Conservation (phyloP, 1,139 yeast genomes). For the Kodamaea ohmeri region DNA sequence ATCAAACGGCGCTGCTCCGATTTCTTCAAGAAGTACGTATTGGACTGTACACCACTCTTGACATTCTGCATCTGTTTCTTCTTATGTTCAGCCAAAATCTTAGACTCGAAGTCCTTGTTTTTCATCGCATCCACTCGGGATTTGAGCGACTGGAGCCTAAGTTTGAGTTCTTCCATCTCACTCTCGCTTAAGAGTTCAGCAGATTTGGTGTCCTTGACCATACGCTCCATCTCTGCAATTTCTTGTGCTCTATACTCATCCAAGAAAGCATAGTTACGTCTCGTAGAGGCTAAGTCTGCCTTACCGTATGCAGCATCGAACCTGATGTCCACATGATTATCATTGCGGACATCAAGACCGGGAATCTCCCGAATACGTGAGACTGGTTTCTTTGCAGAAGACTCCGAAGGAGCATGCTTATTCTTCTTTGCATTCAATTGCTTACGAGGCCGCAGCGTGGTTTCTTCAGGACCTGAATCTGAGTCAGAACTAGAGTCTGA, state of each 20-base stretch:
- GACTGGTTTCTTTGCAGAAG: constrained; percentile 71
- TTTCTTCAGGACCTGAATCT: constrained; percentile 20
- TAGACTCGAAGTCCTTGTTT: constrained; percentile 70
- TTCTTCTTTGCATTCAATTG: constrained; percentile 28
- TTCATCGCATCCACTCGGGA: constrained; percentile 76
- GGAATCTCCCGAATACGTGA: constrained; percentile 70
- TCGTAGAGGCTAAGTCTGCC: constrained; percentile 62
- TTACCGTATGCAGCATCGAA: constrained; percentile 89
- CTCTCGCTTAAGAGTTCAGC: constrained; percentile 37
- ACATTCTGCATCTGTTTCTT: constrained; percentile 43
- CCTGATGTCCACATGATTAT: constrained; percentile 69
- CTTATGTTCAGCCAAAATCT: constrained; percentile 56
- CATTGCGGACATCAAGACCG: constrained; percentile 41
- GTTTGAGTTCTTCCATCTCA: constrained; percentile 56
- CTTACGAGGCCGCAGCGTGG: constrained; percentile 9
- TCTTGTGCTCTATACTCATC: constrained; percentile 83
- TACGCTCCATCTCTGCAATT: constrained; percentile 53
- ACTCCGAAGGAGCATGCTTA: constrained; percentile 81
- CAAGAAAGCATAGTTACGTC: constrained; percentile 78
- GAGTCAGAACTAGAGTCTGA: constrained; percentile 20
- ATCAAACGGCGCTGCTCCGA: constrained; percentile 81
- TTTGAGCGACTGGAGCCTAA: constrained; percentile 56
- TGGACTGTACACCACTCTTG: constrained; percentile 48
- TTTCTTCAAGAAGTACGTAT: constrained; percentile 65
- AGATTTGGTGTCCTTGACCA: constrained; percentile 57